Percentiles rank a stretch among this genome's conserved stretches.
These are phyloP conservation scores for Chlamydomonas reinhardtii DNA, from an alignment of 163 green algal genomes.

Conservation along the genomic window DNA sequence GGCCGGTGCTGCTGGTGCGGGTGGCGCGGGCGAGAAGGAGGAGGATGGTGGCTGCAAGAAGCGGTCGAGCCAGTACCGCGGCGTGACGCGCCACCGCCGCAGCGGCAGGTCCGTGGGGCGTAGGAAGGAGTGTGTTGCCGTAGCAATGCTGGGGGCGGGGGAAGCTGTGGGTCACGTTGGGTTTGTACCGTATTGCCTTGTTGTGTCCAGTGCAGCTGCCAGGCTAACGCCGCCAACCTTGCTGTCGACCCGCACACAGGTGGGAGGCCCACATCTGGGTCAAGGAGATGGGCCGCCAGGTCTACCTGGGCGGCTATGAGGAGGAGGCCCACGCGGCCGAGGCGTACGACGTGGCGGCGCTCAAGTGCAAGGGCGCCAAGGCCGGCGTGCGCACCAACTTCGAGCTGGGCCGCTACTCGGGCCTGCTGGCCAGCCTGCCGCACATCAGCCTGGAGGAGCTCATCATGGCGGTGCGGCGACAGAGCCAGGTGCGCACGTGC, in stretches of 20 bases:
- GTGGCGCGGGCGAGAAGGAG: background rate
- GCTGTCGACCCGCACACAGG: too few relatives aligned
- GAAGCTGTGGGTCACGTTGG: too few relatives aligned
- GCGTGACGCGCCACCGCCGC: conserved; percentile 52
- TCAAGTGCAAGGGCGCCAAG: conserved; percentile 89
- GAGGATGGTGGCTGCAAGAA: background rate
- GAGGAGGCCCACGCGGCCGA: conserved; percentile 93
- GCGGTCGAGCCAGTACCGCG: conserved; percentile 42
- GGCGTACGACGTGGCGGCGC: conserved; percentile 87
- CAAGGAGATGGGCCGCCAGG: conserved; percentile 75
- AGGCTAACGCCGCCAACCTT: too few relatives aligned
- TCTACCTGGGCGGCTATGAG: conserved; percentile 91
- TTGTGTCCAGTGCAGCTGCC: too few relatives aligned
- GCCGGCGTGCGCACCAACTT: conserved; percentile 59
- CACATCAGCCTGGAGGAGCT: conserved; percentile 91
- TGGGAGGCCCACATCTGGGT: conserved; percentile 85
- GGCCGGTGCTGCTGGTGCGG: background rate
- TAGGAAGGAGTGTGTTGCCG: too few relatives aligned
- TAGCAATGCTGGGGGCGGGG: too few relatives aligned
- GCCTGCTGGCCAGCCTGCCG: conserved; percentile 82
- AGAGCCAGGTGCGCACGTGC: conserved; percentile 67
- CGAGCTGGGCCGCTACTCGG: conserved; percentile 69
- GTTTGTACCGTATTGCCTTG: too few relatives aligned
- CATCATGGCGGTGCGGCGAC: conserved; percentile 89
- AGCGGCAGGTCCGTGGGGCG: conserved; percentile 42